These are phyloP conservation scores for Neocucurbitaria cava DNA, from an alignment of 2,329 filamentous ascomycete genomes.

Conservation along the genomic window DNA sequence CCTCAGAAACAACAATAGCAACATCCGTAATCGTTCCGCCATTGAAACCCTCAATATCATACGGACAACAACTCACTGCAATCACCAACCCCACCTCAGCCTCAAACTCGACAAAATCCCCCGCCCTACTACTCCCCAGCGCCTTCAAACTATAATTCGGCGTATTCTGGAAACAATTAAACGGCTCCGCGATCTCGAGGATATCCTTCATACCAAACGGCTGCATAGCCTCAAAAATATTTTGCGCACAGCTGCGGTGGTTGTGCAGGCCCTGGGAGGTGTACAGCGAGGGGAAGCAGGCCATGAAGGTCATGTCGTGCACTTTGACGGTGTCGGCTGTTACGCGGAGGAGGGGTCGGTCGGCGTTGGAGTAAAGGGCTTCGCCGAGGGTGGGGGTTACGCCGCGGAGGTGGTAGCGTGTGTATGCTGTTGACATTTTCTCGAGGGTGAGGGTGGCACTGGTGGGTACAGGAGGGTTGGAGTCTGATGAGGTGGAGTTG, in stretches of 20 bases:
- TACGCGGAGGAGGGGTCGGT: constrained; percentile 46
- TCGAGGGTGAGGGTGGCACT: too few species aligned
- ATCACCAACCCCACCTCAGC: constrained; percentile 45
- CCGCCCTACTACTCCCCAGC: constrained; percentile 46
- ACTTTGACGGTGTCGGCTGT: constrained; percentile 49
- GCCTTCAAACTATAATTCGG: constrained; percentile 49
- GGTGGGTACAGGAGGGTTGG: too few species aligned
- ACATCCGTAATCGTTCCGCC: constrained; percentile 50
- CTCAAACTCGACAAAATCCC: constrained; percentile 50
- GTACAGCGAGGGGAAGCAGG: constrained; percentile 50
- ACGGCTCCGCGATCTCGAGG: constrained; percentile 48
- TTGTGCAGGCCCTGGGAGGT: constrained; percentile 36
- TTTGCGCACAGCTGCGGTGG: constrained; percentile 49
- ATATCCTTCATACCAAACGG: constrained; percentile 43
- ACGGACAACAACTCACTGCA: constrained; percentile 50
- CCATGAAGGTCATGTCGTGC: constrained; percentile 53
- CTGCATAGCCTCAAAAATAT: constrained; percentile 49
- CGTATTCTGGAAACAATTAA: constrained; percentile 53
- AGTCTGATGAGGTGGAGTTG: background rate
- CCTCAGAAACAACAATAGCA: constrained; percentile 35
- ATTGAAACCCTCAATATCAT: constrained; percentile 48
- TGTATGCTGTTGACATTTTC: constrained; percentile 50
- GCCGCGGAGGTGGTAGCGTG: constrained; percentile 47
- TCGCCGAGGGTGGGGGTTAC: constrained; percentile 47
- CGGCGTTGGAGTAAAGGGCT: constrained; percentile 47